These are phyloP conservation scores for Komagataella phaffii DNA, from an alignment of 805 yeast species.

Conservation along the genomic window DNA sequence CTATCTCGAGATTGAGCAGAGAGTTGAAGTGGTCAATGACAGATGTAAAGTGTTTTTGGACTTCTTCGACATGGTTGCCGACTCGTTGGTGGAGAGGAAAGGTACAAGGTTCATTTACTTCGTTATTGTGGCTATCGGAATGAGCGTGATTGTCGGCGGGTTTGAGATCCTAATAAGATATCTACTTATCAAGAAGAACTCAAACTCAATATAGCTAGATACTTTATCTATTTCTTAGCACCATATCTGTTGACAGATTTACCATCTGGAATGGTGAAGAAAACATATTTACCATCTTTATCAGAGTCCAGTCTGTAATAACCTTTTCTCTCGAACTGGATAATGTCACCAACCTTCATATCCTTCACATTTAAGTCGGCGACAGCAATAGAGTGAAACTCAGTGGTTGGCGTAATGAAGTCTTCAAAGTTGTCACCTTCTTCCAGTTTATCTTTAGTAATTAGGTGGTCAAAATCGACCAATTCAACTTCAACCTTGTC, in stretches of 20 bases:
- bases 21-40: conserved; percentile 89
- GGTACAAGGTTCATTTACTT: conserved; percentile 88
- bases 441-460: conserved; percentile 88
- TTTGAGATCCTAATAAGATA: conserved; percentile 56
- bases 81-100: conserved; percentile 85
- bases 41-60: conserved; percentile 90
- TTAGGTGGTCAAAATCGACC: conserved; percentile 87
- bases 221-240: conserved; percentile 26
- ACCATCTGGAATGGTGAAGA: conserved; percentile 95
- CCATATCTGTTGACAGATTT: conserved; percentile 69
- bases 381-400: conserved; percentile 62
- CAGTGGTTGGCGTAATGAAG: conserved; percentile 78
- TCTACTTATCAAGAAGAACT: conserved; percentile 23
- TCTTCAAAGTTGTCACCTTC: conserved; percentile 92
- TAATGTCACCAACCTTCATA: conserved; percentile 74
- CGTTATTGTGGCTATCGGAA: conserved; percentile 68
- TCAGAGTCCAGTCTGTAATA: conserved; percentile 73
- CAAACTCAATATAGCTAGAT: conserved; percentile 1
- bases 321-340: conserved; percentile 96
- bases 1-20: conserved; percentile 85
- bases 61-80: conserved; percentile 84
- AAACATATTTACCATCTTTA: conserved; percentile 49
- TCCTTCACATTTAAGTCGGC: conserved; percentile 71
- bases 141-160: conserved; percentile 66
- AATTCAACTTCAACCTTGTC: conserved; percentile 65